These are phyloP conservation scores for Sporothrix brasiliensis DNA, from an alignment of 2,329 filamentous ascomycete species.

Conservation along the genomic window DNA sequence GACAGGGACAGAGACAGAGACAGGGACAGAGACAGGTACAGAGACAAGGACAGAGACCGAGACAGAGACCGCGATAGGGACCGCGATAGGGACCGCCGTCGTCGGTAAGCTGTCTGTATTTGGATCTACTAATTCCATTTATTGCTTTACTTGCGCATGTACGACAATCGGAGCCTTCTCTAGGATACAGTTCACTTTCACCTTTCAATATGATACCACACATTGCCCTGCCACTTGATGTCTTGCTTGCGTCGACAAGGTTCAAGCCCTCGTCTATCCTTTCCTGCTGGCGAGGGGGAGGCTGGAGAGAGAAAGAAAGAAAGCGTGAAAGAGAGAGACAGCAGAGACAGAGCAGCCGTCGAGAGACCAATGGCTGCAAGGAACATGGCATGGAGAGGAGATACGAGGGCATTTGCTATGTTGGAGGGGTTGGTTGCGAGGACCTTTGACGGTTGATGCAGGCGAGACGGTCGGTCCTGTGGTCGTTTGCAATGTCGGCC, in stretches of 20 bases:
- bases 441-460: background rate
- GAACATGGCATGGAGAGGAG: background rate
- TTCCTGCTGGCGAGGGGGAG: background rate
- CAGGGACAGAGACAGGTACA: background rate
- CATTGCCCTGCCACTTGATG: background rate
- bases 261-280: slow-evolving; percentile 13
- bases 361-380: background rate
- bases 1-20: slow-evolving; percentile 39
- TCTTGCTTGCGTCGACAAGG: background rate
- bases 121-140: background rate
- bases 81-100: slow-evolving; percentile 16
- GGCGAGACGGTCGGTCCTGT: background rate
- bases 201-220: slow-evolving; percentile 14
- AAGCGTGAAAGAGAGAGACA: background rate
- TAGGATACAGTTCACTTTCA: slow-evolving; percentile 2
- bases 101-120: background rate
- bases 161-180: background rate
- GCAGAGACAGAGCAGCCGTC: background rate
- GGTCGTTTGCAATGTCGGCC: background rate
- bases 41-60: background rate
- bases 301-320: background rate
- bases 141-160: background rate
- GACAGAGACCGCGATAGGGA: slow-evolving; percentile 32
- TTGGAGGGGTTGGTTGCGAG: background rate
- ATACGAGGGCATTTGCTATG: slow-evolving; percentile 8